These are phyloP conservation scores for Chara braunii DNA, from an alignment of 139 green algal species.

Conservation along the genomic window DNA sequence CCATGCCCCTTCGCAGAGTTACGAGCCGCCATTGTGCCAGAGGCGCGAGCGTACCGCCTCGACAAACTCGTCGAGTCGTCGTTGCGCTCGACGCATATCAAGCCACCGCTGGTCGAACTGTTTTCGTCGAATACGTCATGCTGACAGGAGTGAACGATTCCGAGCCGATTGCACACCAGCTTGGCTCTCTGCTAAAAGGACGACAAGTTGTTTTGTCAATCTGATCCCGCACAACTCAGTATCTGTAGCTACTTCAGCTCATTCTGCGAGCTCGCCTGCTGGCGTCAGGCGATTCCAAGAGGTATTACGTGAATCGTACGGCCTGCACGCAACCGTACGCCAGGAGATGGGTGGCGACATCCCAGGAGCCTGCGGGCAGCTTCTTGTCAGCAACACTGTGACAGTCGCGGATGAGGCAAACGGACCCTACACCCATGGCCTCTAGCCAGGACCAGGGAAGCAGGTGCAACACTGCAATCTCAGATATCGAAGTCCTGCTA, in stretches of 20 bases:
- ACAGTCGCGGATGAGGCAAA: too few relatives aligned
- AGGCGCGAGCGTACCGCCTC: slow-evolving; percentile 75
- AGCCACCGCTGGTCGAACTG: slow-evolving; percentile 16
- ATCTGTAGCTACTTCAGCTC: too few relatives aligned
- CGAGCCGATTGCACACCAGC: slow-evolving; percentile 60
- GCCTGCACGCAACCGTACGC: slow-evolving; percentile 70
- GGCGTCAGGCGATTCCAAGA: slow-evolving; percentile 54
- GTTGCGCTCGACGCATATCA: slow-evolving; percentile 68
- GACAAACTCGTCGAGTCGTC: slow-evolving; percentile 73
- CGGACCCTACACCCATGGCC: too few relatives aligned
- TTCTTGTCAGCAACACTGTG: slow-evolving; percentile 50
- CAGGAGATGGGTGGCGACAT: slow-evolving; percentile 89
- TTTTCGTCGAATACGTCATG: slow-evolving; percentile 96
- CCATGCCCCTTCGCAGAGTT: slow-evolving; percentile 82
- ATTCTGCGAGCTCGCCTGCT: slow-evolving; percentile 16
- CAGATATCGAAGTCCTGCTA: too few relatives aligned
- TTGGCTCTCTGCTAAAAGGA: slow-evolving; percentile 47
- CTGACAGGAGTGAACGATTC: slow-evolving; percentile 75
- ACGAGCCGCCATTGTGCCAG: slow-evolving; percentile 74
- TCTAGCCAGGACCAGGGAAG: too few relatives aligned
- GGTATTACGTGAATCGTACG: slow-evolving; percentile 58
- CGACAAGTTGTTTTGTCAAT: slow-evolving; percentile 69
- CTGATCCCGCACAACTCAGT: slow-evolving; percentile 90
- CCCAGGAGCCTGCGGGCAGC: slow-evolving; percentile 73
- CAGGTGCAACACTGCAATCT: too few relatives aligned